These are phyloP conservation scores for Xylariaceae sp. DNA, from an alignment of 2,329 filamentous ascomycete genomes.

Conservation along the genomic window DNA sequence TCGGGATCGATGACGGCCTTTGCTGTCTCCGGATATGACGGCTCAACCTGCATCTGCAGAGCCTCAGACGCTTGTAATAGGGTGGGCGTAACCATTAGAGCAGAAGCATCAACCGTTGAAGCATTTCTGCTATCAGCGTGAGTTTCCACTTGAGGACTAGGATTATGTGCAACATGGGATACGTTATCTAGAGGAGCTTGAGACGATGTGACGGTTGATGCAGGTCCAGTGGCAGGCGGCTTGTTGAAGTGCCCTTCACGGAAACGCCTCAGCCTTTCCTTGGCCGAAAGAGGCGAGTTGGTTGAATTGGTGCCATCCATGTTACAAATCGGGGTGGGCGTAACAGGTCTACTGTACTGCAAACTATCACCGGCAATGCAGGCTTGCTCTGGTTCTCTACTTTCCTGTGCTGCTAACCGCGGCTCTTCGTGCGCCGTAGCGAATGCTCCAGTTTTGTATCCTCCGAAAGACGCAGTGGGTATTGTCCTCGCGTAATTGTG, in stretches of 20 bases:
- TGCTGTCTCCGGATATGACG: background rate
- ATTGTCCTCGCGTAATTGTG: constrained; percentile 26
- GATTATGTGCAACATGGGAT: background rate
- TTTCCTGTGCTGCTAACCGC: background rate
- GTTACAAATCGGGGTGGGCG: constrained; percentile 8
- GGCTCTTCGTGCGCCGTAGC: background rate
- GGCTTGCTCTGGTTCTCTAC: background rate
- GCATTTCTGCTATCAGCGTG: background rate
- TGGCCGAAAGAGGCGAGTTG: constrained; percentile 19
- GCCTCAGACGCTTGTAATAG: constrained; percentile 15
- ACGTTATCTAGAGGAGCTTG: constrained; percentile 1
- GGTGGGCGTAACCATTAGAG: constrained; percentile 5
- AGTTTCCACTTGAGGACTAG: constrained; percentile 10
- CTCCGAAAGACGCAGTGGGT: constrained; percentile 17
- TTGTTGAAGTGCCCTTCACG: constrained; percentile 22
- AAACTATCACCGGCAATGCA: background rate
- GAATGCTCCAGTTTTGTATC: background rate
- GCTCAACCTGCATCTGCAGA: constrained; percentile 8
- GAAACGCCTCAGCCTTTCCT: constrained; percentile 25
- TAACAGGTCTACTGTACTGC: constrained; percentile 1
- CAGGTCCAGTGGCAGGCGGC: constrained; percentile 1
- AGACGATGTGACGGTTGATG: constrained; percentile 5
- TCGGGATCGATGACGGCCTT: background rate
- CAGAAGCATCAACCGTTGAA: background rate
- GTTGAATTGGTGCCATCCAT: constrained; percentile 23